Conservation (phyloP, 495 filamentous ascomycete genomes). For the Penicillium longicatenatum region DNA sequence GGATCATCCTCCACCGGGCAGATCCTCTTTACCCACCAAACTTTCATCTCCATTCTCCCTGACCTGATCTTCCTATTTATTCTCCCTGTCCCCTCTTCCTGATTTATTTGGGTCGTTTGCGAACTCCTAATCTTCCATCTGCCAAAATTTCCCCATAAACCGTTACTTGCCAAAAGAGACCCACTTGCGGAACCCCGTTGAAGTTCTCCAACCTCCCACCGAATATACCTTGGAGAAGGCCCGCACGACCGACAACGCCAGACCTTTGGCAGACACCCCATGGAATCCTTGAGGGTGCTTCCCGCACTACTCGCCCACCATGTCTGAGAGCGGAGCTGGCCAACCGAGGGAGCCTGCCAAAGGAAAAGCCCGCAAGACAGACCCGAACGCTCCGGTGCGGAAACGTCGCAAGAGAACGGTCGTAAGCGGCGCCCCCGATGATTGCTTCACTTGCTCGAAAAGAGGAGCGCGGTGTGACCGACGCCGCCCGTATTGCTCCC, state of each 20-base stretch:
- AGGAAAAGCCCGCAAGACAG: conserved; percentile 32
- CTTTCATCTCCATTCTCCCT: not conserved
- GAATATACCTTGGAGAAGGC: not conserved
- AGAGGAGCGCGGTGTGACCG: conserved; percentile 85
- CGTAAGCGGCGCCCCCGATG: conserved; percentile 86
- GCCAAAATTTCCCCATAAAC: not conserved
- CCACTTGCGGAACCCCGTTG: conserved; percentile 2
- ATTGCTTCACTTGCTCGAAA: conserved; percentile 93
- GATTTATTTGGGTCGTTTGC: not conserved
- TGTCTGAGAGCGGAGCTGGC: conserved; percentile 20
- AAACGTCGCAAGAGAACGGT: conserved; percentile 89
- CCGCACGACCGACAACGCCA: conserved; percentile 3
- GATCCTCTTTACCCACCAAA: conserved; percentile 23
- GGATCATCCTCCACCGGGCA: conserved; percentile 31
- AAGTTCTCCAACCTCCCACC: not conserved
- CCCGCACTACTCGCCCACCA: conserved; percentile 14
- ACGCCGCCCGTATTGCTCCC: conserved; percentile 90
- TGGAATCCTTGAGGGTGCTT: conserved; percentile 21
- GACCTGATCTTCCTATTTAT: not conserved
- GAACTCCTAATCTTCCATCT: not conserved
- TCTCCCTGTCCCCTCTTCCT: not conserved
- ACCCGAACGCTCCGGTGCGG: conserved; percentile 40
- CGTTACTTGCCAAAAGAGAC: not conserved
- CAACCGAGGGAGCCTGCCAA: conserved; percentile 25
- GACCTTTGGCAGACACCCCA: conserved; percentile 2